Conservation (phyloP, 768 basidiomycete species). For the Polyporus arcularius region DNA sequence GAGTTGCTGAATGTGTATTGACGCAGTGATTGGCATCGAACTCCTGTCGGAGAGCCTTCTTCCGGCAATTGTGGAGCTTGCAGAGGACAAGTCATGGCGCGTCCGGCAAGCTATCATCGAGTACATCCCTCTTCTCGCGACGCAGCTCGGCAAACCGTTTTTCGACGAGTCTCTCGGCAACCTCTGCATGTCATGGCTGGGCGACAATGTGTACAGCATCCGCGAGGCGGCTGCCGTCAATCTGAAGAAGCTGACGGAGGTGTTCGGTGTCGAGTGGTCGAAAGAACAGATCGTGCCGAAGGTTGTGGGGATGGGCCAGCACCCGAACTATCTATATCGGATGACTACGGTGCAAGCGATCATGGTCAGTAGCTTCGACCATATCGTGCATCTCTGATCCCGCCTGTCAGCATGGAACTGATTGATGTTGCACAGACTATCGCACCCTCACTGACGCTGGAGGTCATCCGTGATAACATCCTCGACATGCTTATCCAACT, state of each 20-base stretch:
- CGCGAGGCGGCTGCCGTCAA: constrained; percentile 98
- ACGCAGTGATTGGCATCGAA: constrained; percentile 96
- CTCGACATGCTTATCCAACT: constrained; percentile 82
- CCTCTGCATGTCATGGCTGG: constrained; percentile 98
- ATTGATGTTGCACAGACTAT: constrained; percentile 67
- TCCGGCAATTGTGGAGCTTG: constrained; percentile 96
- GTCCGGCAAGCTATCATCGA: constrained; percentile 99
- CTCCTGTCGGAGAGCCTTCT: constrained; percentile 91
- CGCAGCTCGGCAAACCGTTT: constrained; percentile 94
- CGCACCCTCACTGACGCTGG: constrained; percentile 81
- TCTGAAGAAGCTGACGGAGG: constrained; percentile 94
- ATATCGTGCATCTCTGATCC: constrained; percentile 2
- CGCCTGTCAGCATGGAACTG: constrained; percentile 4
- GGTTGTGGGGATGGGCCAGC: constrained; percentile 94
- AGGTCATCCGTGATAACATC: constrained; percentile 83
- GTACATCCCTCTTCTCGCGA: constrained; percentile 97
- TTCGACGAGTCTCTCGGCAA: constrained; percentile 97
- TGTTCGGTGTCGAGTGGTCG: constrained; percentile 99
- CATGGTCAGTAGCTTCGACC: constrained; percentile 59
- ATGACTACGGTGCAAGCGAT: constrained; percentile 99
- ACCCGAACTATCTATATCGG: constrained; percentile 94
- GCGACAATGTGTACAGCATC: constrained; percentile 97
- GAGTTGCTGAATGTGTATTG: constrained; percentile 8
- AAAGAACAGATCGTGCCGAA: constrained; percentile 92
- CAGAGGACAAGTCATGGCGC: constrained; percentile 99